Evolutionary conservation across 1,284 basidiomycete species (phyloP).

Genomic region (Rhodotorula sp.): DNA sequence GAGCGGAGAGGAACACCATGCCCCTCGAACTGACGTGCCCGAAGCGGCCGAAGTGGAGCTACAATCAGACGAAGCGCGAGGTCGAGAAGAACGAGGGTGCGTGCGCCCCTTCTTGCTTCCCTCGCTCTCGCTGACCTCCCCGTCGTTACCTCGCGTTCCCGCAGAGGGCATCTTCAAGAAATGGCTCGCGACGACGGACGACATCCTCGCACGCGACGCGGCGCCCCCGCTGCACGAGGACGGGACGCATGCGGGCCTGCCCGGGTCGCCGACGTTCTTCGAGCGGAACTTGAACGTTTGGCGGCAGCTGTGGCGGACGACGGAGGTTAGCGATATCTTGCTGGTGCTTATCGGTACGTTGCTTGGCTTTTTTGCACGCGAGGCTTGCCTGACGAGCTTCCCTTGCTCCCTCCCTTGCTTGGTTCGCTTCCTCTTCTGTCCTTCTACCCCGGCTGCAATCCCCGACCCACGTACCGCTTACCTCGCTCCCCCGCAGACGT

Average conservation of each 20-base stretch:
- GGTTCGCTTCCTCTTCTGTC: no score
- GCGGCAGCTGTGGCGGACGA: constrained; percentile 70
- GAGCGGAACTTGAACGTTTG: constrained; percentile 90
- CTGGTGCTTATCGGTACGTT: constrained; percentile 34
- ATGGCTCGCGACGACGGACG: constrained; percentile 41
- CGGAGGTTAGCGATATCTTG: constrained; percentile 51
- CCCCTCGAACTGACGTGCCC: constrained; percentile 59
- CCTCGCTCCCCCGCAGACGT: constrained; percentile 60
- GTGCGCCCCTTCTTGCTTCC: background rate
- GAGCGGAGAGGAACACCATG: no score
- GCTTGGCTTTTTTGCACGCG: constrained; percentile 27
- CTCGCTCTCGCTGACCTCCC: background rate
- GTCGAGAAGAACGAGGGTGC: constrained; percentile 45
- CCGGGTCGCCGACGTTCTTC: constrained; percentile 68
- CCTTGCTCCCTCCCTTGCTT: no score
- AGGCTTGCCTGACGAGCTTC: no score
- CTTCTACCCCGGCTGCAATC: background rate
- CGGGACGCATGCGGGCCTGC: background rate
- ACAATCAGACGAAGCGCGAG: constrained; percentile 25
- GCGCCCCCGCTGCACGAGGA: constrained; percentile 7
- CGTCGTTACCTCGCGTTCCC: no score
- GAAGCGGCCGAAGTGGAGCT: constrained; percentile 71
- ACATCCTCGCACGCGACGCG: constrained; percentile 11
- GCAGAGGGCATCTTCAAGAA: constrained; percentile 43
- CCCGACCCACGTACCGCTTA: background rate